Conservation (phyloP, 768 basidiomycete species). For the Auriscalpium microsporum region DNA sequence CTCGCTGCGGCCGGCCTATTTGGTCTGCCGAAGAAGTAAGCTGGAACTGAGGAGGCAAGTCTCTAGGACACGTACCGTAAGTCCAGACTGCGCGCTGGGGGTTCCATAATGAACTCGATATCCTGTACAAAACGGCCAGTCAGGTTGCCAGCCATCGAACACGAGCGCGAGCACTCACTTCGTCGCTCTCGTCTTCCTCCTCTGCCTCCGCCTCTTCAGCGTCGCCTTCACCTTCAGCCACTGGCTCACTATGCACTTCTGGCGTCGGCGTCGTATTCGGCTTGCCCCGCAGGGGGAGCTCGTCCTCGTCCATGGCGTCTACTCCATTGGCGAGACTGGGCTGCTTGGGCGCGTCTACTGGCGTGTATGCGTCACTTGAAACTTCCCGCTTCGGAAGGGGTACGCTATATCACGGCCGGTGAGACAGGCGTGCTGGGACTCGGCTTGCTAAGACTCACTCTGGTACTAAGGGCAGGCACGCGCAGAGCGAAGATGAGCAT, state of each 20-base stretch:
- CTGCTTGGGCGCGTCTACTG: slow-evolving; percentile 25
- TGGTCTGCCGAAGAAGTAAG: slow-evolving; percentile 24
- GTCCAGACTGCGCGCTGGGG: slow-evolving; percentile 61
- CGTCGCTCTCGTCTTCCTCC: slow-evolving; percentile 31
- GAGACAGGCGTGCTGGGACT: background rate
- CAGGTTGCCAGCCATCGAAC: background rate
- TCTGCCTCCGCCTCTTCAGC: slow-evolving; percentile 26
- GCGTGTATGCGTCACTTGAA: background rate
- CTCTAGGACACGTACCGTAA: slow-evolving; percentile 43
- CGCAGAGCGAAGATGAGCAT: slow-evolving; percentile 8
- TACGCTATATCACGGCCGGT: slow-evolving; percentile 1
- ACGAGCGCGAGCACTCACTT: slow-evolving; percentile 32
- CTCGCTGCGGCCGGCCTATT: slow-evolving; percentile 23
- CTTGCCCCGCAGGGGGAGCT: slow-evolving; percentile 10
- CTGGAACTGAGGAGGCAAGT: background rate
- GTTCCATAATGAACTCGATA: slow-evolving; percentile 89
- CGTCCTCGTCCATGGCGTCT: slow-evolving; percentile 13
- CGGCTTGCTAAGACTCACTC: slow-evolving; percentile 11
- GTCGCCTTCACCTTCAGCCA: slow-evolving; percentile 21
- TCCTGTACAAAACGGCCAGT: slow-evolving; percentile 36
- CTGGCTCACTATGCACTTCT: slow-evolving; percentile 16
- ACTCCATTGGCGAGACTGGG: slow-evolving; percentile 22
- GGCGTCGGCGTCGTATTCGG: slow-evolving; percentile 14
- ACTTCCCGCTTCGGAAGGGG: slow-evolving; percentile 3
- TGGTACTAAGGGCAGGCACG: slow-evolving; percentile 12